These are phyloP conservation scores for Scutellaria minor DNA, from an alignment of 257 asterid genomes.

Conservation along the genomic window DNA sequence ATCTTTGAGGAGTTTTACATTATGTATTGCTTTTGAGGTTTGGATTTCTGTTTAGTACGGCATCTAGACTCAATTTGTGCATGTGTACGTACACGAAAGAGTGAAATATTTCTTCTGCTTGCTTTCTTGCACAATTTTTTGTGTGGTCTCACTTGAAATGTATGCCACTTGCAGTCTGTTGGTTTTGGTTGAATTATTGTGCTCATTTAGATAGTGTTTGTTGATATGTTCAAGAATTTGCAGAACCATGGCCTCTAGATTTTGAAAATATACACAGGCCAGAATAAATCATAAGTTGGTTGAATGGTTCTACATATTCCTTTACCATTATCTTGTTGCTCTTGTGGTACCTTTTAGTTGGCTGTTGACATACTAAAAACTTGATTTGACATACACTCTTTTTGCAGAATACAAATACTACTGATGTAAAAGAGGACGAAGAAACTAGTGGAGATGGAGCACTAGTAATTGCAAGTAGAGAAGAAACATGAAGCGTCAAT, in stretches of 20 bases:
- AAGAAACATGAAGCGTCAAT: constrained; percentile 28
- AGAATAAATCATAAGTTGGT: too few relatives aligned
- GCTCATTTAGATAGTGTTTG: background rate
- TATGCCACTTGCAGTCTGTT: too few relatives aligned
- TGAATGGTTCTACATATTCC: too few relatives aligned
- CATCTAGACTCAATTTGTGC: background rate
- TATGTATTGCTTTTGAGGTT: background rate
- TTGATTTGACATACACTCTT: background rate
- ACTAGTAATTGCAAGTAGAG: constrained; percentile 20
- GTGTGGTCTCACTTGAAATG: too few relatives aligned
- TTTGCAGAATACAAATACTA: constrained; percentile 49
- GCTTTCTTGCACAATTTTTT: too few relatives aligned
- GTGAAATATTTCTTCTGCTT: too few relatives aligned
- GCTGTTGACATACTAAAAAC: background rate
- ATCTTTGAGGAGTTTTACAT: background rate
- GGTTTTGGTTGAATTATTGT: background rate
- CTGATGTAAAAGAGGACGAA: constrained; percentile 24
- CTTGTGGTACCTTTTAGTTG: too few relatives aligned
- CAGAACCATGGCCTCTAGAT: too few relatives aligned
- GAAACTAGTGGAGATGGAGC: constrained; percentile 44
- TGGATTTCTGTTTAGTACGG: background rate
- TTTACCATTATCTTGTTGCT: too few relatives aligned
- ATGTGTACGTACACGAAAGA: too few relatives aligned
- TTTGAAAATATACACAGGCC: too few relatives aligned
- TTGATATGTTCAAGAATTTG: too few relatives aligned